Evolutionary conservation across 2,329 filamentous ascomycete genomes (phyloP), one percentile per base, ranked within the genome.

Genomic region (Diplodia intermedia): DNA sequence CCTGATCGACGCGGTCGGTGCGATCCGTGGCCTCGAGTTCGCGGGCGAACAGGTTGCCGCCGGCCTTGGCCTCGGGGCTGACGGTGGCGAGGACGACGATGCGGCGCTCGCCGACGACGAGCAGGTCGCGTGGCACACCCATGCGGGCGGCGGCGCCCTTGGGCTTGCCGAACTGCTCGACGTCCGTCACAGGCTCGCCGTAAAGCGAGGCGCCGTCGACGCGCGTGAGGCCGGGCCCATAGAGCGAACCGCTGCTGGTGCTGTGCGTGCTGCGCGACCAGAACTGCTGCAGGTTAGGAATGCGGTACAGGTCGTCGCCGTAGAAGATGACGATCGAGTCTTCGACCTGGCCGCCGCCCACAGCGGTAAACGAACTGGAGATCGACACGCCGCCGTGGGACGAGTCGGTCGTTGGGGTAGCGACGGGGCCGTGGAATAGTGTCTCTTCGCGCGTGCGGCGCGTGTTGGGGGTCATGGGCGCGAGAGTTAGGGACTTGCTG

Each of bases 391-490:
- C 82, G 2, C 83, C 83, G 14, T 74, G 75, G 2, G 76, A 57
- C 6, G 40, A 50, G 43, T 56, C 72, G n/a, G 76, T 74, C 40
- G 72, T 73, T 4, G 75, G 71, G 7, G 71, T 72, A 15, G 77
- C 75, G 11, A 78, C 71, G 38, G 77, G 75, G n/a, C 79, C 79
- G 33, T 79, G 77, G 70, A 84, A 84, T 3, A 85, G 74, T 14
- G 73, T 73, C 53, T 83, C 81, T 66, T 83, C 76, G 69, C 80
- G 82, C 56, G 77, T 77, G 55, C 80, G 80, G 14, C 82, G 79
- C 7, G 83, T 85, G 69, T 84, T 84, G 5, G 83, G 83, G 8
- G 83, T 85, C 81, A 83, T 84, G 1, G 83, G 83, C 4, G 80
- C 82, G 2, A 85, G 76, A 29, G 76, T 76, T 52, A 75, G 75